Percentiles rank a stretch among this genome's conserved stretches.
These are phyloP conservation scores for Knoxdaviesia proteae DNA, from an alignment of 2,329 filamentous ascomycete genomes.

Conservation along the genomic window DNA sequence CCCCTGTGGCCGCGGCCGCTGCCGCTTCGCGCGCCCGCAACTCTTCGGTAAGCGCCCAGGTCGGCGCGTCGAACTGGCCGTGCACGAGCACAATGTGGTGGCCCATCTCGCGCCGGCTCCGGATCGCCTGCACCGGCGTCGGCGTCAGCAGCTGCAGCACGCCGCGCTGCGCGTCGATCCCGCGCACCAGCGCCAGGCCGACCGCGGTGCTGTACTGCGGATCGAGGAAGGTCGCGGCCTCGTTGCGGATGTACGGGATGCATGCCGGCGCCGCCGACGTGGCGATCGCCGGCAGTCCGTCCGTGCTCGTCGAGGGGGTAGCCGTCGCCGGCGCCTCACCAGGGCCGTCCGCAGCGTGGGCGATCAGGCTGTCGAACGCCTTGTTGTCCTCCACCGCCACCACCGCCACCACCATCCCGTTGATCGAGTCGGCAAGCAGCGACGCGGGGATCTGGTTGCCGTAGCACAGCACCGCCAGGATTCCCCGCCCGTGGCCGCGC, in stretches of 20 bases:
- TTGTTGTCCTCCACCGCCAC: conserved; percentile 34
- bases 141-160: conserved; percentile 47
- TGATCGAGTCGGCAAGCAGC: conserved; percentile 42
- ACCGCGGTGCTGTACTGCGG: conserved; percentile 37
- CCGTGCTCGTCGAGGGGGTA: not conserved
- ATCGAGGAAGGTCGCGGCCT: conserved; percentile 31
- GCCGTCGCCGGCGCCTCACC: not conserved
- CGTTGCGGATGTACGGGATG: conserved; percentile 41
- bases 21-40: conserved; percentile 11
- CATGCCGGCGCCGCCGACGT: conserved; percentile 24
- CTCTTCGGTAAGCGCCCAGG: conserved; percentile 50
- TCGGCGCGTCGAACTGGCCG: conserved; percentile 46
- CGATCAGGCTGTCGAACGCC: conserved; percentile 21
- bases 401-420: conserved; percentile 49
- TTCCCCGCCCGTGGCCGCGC: conserved; percentile 22
- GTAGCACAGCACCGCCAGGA: conserved; percentile 48
- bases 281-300: not conserved
- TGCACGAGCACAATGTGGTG: conserved; percentile 40
- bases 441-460: conserved; percentile 38
- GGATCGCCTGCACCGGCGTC: conserved; percentile 19
- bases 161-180: conserved; percentile 34
- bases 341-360: conserved; percentile 5
- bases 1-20: conserved; percentile 6
- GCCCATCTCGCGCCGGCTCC: conserved; percentile 17
- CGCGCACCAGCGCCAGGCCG: conserved; percentile 48